Evolutionary conservation across 176 grass and related monocot genomes (phyloP).

Genomic region (Carex scoparia): DNA sequence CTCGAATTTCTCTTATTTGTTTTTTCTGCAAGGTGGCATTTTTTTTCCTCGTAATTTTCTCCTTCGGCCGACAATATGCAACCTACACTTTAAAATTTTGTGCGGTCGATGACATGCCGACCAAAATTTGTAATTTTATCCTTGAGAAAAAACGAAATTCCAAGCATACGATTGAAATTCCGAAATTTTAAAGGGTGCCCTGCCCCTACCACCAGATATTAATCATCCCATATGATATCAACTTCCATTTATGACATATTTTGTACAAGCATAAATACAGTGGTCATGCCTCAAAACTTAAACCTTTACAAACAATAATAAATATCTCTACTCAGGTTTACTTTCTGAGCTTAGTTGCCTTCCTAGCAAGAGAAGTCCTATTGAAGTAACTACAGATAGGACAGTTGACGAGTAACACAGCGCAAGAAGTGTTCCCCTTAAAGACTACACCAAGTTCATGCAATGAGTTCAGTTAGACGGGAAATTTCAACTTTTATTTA

Average conservation of each 20-base stretch:
- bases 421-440: conserved; percentile 56
- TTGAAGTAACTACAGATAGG: conserved; percentile 37
- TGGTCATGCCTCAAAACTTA: background rate
- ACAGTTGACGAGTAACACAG: conserved; percentile 52
- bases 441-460: conserved; percentile 42
- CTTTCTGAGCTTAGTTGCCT: conserved; percentile 52
- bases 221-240: background rate
- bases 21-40: background rate
- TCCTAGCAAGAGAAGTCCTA: conserved; percentile 53
- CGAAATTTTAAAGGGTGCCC: no score
- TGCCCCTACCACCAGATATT: background rate
- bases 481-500: background rate
- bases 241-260: background rate
- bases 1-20: background rate
- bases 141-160: no score
- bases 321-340: conserved; percentile 35
- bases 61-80: no score
- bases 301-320: background rate
- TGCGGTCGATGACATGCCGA: no score
- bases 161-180: no score
- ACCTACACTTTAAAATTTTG: no score
- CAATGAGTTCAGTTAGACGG: conserved; percentile 3
- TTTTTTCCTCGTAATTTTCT: no score
- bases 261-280: background rate
- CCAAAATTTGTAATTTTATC: no score